A percentile compares a stretch with the other conserved stretches of the same genome.
These are phyloP conservation scores for Mycosphaerella sp. DNA, from an alignment of 2,329 filamentous ascomycete genomes.

Conservation along the genomic window DNA sequence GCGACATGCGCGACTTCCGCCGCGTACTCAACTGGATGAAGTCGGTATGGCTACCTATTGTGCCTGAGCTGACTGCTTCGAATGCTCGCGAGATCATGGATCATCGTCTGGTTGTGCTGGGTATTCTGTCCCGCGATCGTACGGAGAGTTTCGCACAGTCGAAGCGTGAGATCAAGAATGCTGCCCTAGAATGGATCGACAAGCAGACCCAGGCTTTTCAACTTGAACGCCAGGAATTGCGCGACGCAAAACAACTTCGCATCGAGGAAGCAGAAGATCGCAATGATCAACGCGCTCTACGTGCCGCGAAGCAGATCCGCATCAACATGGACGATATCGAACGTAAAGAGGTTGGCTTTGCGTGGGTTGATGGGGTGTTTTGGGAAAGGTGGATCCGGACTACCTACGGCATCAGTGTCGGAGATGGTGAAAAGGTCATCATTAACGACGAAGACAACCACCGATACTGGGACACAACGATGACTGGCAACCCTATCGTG, in stretches of 20 bases:
- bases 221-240: slow-evolving; percentile 83
- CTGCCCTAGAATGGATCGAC: slow-evolving; percentile 96
- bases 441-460: slow-evolving; percentile 96
- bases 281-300: slow-evolving; percentile 77
- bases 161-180: slow-evolving; percentile 88
- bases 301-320: slow-evolving; percentile 80
- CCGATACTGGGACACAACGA: slow-evolving; percentile 89
- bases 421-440: slow-evolving; percentile 82
- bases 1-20: slow-evolving; percentile 84
- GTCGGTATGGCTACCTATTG: slow-evolving; percentile 89
- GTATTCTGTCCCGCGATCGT: slow-evolving; percentile 74
- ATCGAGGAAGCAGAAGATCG: slow-evolving; percentile 96
- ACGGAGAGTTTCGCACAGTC: slow-evolving; percentile 70
- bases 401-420: slow-evolving; percentile 89
- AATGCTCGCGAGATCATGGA: slow-evolving; percentile 96
- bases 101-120: slow-evolving; percentile 88
- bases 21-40: slow-evolving; percentile 89
- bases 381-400: slow-evolving; percentile 96
- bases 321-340: slow-evolving; percentile 86
- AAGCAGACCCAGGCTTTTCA: slow-evolving; percentile 89
- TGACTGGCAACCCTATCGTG: slow-evolving; percentile 82
- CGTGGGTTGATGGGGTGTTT: slow-evolving; percentile 94
- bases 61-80: slow-evolving; percentile 83
- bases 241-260: slow-evolving; percentile 88
- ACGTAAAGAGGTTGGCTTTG: slow-evolving; percentile 85